Base-by-base conservation (phyloP, 306 rosid genomes). In the Cucurbita ficifolia region DNA sequence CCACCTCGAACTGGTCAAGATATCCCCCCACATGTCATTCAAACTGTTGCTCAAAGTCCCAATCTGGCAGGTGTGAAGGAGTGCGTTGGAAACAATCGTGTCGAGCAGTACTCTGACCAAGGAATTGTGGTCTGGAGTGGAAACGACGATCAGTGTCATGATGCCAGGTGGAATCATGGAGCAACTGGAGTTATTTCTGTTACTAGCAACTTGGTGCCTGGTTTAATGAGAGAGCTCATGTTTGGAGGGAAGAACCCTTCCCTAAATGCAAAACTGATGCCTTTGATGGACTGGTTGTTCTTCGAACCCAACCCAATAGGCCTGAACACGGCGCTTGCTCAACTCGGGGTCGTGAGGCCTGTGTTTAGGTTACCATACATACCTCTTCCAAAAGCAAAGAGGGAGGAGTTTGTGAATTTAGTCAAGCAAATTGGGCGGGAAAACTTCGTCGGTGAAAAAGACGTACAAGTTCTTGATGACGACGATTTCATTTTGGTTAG, bases 1-100 rank as follows among this genome's bases (percentile, higher is more conserved):
- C 99, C 99, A 42, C 81, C 95, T 4, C 81, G 96, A 70, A 94
- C 97, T 1, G 96, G 99, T 81, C 99, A 94, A 81, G 99, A 94
- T 81, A 94, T 94, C 70, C 99, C 96, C 11, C 95, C 96, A 7
- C 33, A 29, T n/a, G 92, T 87, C 58, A 86, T 91, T 76, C 84
- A 82, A 43, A 80, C 75, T 33, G 59, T 93, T 70, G 82, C 89
- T 14, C 84, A 76, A 69, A 91, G 84, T 85, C 35, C 82, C 40
- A 85, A 79, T 84, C 75, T 94, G 21, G 98, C 98, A 0, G 98
- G 98, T 71, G 87, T 94, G 70, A 94, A 94, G 89, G 99, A 94
- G 81, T 94, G 99, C 19, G 87, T 85, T 13, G 97, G 97, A 84
- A 86, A 89, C 59, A 88, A 87, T 57, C 80, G 97, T 18, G 65